These are phyloP conservation scores for Plantago rigida DNA, from an alignment of 305 asterid genomes.

Conservation along the genomic window DNA sequence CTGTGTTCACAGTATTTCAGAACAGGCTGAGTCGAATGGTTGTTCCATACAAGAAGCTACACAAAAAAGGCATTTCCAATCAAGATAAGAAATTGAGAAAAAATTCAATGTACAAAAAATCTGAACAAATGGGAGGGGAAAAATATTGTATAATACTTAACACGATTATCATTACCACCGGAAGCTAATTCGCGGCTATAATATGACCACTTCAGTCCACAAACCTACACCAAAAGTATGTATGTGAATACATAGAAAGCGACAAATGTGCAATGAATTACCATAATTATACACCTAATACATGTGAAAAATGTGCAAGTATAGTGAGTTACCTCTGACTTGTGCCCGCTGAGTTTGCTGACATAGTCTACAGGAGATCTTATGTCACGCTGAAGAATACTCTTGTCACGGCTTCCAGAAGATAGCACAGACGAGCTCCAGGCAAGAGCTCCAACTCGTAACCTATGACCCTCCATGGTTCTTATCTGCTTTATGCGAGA, in stretches of 20 bases:
- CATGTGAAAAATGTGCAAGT: too few species aligned
- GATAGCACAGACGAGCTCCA: slow-evolving; percentile 76
- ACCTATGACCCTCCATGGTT: slow-evolving; percentile 87
- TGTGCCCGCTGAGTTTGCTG: slow-evolving; percentile 82
- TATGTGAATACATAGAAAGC: too few species aligned
- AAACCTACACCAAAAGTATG: slow-evolving; percentile 49
- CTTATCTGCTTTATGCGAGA: slow-evolving; percentile 76
- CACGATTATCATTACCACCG: slow-evolving; percentile 89
- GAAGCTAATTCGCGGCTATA: slow-evolving; percentile 93
- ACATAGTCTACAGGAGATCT: slow-evolving; percentile 63
- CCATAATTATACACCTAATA: slow-evolving; percentile 4
- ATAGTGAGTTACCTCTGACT: slow-evolving; percentile 61
- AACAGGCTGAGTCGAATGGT: slow-evolving; percentile 77
- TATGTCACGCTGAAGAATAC: slow-evolving; percentile 80
- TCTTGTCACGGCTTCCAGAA: slow-evolving; percentile 90
- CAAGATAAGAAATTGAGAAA: neutral
- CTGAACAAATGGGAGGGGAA: slow-evolving; percentile 8
- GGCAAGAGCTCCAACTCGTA: slow-evolving; percentile 83
- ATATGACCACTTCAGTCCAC: slow-evolving; percentile 97
- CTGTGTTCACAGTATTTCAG: slow-evolving; percentile 84
- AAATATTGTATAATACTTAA: slow-evolving; percentile 31
- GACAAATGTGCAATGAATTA: neutral
- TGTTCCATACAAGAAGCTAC: slow-evolving; percentile 94
- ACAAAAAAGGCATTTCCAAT: slow-evolving; percentile 15
- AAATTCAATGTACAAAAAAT: neutral